phyloP scores from a whole-genome alignment of 2,329 filamentous ascomycete species.

The Monascus ruber region DNA sequence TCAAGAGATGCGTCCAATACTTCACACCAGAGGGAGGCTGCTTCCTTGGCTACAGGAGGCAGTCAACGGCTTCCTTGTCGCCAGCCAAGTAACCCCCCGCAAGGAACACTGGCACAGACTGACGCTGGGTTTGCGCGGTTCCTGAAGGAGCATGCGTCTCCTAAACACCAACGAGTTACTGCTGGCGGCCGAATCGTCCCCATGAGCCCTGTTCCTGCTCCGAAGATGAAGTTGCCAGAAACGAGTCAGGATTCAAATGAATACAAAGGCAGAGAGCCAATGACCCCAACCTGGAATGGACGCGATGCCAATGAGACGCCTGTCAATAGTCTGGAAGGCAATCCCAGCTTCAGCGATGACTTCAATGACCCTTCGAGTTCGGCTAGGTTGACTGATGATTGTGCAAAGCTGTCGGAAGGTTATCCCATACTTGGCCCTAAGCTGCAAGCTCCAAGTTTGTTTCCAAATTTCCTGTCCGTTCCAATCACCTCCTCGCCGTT shows the following conservation, averaged over 20 bases:
- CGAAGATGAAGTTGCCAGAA: slow-evolving; percentile 22
- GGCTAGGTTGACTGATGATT: background rate
- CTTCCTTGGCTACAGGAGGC: slow-evolving; percentile 6
- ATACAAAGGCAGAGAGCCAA: slow-evolving; percentile 2
- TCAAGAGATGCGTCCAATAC: slow-evolving; percentile 11
- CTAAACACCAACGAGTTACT: slow-evolving; percentile 39
- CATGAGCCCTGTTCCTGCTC: slow-evolving; percentile 27
- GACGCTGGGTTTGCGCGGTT: slow-evolving; percentile 36
- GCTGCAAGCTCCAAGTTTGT: slow-evolving; percentile 1
- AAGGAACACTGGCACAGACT: slow-evolving; percentile 19
- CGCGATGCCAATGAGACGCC: background rate
- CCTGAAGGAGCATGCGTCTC: slow-evolving; percentile 36
- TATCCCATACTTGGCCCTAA: slow-evolving; percentile 1
- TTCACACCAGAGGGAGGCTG: slow-evolving; percentile 10
- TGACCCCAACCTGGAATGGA: background rate
- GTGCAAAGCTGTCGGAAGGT: background rate
- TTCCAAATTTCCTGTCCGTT: slow-evolving; percentile 4
- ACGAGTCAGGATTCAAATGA: slow-evolving; percentile 6
- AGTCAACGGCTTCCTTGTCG: slow-evolving; percentile 13
- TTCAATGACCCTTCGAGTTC: background rate
- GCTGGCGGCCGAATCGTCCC: slow-evolving; percentile 39
- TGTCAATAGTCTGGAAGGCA: background rate
- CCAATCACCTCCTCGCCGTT: slow-evolving; percentile 4
- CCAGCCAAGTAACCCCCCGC: slow-evolving; percentile 23
- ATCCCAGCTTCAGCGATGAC: background rate